These are phyloP conservation scores for Cupressus sempervirens DNA, from an alignment of 75 land plant species.

Conservation along the genomic window DNA sequence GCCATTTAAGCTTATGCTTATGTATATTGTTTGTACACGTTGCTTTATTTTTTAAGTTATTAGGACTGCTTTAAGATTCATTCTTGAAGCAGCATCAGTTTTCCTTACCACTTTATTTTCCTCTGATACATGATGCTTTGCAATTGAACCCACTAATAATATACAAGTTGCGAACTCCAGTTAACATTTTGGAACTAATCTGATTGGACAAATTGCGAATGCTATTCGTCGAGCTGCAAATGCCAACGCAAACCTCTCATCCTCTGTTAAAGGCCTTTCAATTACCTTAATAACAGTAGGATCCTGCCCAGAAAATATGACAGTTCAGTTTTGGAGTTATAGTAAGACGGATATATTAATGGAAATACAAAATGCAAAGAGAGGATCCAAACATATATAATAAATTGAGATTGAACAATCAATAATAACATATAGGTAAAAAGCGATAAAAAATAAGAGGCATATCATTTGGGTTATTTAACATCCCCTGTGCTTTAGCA, in stretches of 20 bases:
- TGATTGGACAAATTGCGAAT: slow-evolving; percentile 76
- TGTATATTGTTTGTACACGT: background rate
- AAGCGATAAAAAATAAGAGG: background rate
- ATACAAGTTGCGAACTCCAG: background rate
- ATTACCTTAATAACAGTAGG: slow-evolving; percentile 72
- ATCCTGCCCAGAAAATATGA: slow-evolving; percentile 45
- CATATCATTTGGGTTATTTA: no score
- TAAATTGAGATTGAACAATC: background rate
- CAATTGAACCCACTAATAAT: background rate
- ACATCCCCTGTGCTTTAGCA: no score
- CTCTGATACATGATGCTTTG: background rate
- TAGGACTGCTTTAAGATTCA: background rate
- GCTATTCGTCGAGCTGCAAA: slow-evolving; percentile 88
- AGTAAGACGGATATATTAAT: background rate
- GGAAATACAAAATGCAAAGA: background rate
- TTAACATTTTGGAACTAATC: slow-evolving; percentile 48
- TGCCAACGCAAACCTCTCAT: slow-evolving; percentile 85
- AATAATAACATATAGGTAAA: background rate
- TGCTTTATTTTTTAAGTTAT: background rate
- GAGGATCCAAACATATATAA: background rate
- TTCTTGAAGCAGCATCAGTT: background rate
- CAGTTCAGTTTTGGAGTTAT: background rate
- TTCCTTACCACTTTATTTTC: background rate
- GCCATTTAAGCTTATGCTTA: background rate
- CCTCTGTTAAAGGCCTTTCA: slow-evolving; percentile 83